These are phyloP conservation scores for Ogataea sp. DNA, from an alignment of 805 yeast species.

Conservation along the genomic window DNA sequence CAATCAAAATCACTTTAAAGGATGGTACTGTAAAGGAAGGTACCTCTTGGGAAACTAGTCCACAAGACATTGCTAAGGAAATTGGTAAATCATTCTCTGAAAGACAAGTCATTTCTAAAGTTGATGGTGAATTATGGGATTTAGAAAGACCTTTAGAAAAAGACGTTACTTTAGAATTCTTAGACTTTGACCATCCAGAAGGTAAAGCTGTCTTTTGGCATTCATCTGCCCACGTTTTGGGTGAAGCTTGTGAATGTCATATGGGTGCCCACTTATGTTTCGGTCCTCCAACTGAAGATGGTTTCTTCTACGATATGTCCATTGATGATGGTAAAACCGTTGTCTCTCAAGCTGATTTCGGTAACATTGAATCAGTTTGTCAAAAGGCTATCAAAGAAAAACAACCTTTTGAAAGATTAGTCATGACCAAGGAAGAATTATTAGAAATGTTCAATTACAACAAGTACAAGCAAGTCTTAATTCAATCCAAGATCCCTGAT, in stretches of 20 bases:
- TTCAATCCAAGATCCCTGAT: slow-evolving; percentile 85
- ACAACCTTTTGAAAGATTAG: slow-evolving; percentile 91
- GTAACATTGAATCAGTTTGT: slow-evolving; percentile 75
- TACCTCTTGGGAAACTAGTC: slow-evolving; percentile 82
- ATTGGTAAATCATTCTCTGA: slow-evolving; percentile 87
- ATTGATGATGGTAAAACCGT: slow-evolving; percentile 67
- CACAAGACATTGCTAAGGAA: slow-evolving; percentile 72
- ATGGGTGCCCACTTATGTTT: slow-evolving; percentile 86
- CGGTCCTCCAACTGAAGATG: slow-evolving; percentile 98
- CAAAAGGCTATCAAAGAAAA: slow-evolving; percentile 89
- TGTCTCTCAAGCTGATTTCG: slow-evolving; percentile 78
- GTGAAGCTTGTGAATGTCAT: slow-evolving; percentile 97
- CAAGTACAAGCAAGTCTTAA: slow-evolving; percentile 87
- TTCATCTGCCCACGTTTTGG: slow-evolving; percentile 95
- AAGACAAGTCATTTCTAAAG: slow-evolving; percentile 85
- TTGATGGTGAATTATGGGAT: slow-evolving; percentile 90
- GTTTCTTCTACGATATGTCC: slow-evolving; percentile 95
- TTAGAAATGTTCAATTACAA: slow-evolving; percentile 92
- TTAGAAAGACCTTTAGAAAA: slow-evolving; percentile 86
- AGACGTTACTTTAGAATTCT: slow-evolving; percentile 61
- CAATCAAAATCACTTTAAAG: slow-evolving; percentile 74
- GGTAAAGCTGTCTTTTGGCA: slow-evolving; percentile 98
- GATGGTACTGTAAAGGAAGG: slow-evolving; percentile 81
- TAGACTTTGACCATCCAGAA: slow-evolving; percentile 89
- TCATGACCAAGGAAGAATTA: slow-evolving; percentile 83